Evolutionary conservation across 2,329 filamentous ascomycete species (phyloP).

Genomic region (Nakataea oryzae): DNA sequence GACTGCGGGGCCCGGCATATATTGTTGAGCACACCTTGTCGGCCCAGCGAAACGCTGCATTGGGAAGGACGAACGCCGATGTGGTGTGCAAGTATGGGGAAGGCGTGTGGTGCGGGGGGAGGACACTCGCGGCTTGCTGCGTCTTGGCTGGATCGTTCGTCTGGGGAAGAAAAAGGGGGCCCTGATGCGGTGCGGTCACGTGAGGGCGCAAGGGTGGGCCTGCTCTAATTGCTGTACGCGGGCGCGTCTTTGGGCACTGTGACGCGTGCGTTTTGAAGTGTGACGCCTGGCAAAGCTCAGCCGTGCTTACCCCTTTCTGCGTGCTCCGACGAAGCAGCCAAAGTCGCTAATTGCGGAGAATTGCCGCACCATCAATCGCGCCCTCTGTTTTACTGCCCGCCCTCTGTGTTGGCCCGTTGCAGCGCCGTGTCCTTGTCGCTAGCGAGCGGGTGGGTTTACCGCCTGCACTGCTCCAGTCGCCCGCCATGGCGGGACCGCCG

Average conservation of each 20-base stretch:
- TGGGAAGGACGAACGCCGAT: not conserved
- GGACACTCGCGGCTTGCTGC: too few species aligned
- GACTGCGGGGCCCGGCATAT: not conserved
- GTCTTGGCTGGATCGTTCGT: too few species aligned
- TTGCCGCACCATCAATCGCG: not conserved
- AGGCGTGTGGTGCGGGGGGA: too few species aligned
- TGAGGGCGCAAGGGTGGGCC: not conserved
- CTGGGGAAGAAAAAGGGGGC: not conserved
- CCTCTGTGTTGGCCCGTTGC: too few species aligned
- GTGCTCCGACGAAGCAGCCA: not conserved
- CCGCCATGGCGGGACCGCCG: constrained; percentile 24
- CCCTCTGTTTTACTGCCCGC: not conserved
- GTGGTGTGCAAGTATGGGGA: not conserved
- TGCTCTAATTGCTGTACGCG: not conserved
- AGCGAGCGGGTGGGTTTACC: not conserved
- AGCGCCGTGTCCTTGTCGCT: too few species aligned
- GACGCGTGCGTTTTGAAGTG: not conserved
- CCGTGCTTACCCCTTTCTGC: not conserved
- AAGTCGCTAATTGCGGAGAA: not conserved
- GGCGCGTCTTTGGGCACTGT: not conserved
- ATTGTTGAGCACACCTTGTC: not conserved
- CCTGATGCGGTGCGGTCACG: not conserved
- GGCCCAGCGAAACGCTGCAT: not conserved
- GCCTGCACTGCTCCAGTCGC: not conserved
- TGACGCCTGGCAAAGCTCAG: not conserved